These are phyloP conservation scores for Telfairia occidentalis DNA, from an alignment of 331 rosid genomes.

Conservation along the genomic window DNA sequence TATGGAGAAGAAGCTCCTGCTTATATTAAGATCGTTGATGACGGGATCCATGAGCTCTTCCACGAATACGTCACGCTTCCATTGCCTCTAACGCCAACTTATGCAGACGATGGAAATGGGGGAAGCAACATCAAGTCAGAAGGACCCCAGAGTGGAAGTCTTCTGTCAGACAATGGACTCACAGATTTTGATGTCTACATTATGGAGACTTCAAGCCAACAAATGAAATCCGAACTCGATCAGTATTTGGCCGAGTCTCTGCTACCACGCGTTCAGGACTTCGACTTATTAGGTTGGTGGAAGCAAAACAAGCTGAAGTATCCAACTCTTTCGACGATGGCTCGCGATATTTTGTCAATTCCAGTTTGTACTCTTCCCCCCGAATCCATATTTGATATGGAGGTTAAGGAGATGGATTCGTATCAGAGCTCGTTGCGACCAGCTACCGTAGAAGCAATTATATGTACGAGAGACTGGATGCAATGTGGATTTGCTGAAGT, in stretches of 20 bases:
- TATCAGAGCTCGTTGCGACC: constrained; percentile 46
- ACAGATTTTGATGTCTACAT: constrained; percentile 55
- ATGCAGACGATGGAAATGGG: constrained; percentile 35
- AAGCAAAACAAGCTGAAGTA: constrained; percentile 44
- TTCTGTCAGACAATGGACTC: constrained; percentile 43
- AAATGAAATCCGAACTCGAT: constrained; percentile 72
- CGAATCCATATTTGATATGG: constrained; percentile 57
- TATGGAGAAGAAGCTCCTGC: constrained; percentile 8
- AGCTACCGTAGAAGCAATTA: constrained; percentile 55
- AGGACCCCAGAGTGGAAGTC: constrained; percentile 34
- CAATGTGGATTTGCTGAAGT: constrained; percentile 29
- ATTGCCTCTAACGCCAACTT: constrained; percentile 9
- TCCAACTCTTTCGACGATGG: constrained; percentile 72
- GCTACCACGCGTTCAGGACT: constrained; percentile 31
- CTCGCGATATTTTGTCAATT: constrained; percentile 71
- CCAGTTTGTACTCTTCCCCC: constrained; percentile 59
- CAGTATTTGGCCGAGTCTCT: constrained; percentile 70
- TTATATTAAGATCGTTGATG: constrained; percentile 16
- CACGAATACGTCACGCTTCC: constrained; percentile 11
- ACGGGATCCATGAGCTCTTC: constrained; percentile 19
- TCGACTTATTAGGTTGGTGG: constrained; percentile 84
- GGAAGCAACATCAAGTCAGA: constrained; percentile 34
- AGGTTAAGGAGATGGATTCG: constrained; percentile 48
- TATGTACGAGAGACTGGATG: constrained; percentile 80
- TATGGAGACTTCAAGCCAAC: constrained; percentile 51